Percentiles rank a stretch among this genome's conserved stretches.
phyloP scores from a whole-genome alignment of 805 yeast genomes.

The Wickerhamomyces canadensis region DNA sequence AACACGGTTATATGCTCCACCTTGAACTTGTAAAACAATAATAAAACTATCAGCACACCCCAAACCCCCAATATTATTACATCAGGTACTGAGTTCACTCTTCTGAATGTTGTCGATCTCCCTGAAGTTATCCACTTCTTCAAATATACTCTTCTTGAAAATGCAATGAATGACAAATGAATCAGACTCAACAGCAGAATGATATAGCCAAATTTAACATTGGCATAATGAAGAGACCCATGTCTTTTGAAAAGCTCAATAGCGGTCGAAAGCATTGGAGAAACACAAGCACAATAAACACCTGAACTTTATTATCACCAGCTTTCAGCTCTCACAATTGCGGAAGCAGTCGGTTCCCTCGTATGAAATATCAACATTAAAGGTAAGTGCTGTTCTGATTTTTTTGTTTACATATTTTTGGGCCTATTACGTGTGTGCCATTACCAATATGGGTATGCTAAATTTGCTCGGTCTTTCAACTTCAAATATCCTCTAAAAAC shows the following conservation, averaged over 20 bases:
- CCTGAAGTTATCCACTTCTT: conserved; percentile 34
- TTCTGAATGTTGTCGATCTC: conserved; percentile 30
- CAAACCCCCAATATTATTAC: conserved; percentile 31
- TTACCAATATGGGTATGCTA: too few relatives aligned
- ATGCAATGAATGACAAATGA: conserved; percentile 33
- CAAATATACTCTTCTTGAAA: conserved; percentile 28
- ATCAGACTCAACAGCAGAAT: conserved; percentile 37
- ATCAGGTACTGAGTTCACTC: conserved; percentile 30
- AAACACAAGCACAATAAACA: too few relatives aligned
- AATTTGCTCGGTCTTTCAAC: too few relatives aligned
- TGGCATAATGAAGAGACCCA: conserved; percentile 47
- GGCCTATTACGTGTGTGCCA: too few relatives aligned
- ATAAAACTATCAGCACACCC: conserved; percentile 24
- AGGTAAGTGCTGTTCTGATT: too few relatives aligned
- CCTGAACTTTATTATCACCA: too few relatives aligned
- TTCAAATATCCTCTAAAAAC: too few relatives aligned
- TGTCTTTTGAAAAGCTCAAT: conserved; percentile 34
- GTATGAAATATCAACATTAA: too few relatives aligned
- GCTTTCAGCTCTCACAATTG: too few relatives aligned
- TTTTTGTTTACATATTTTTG: too few relatives aligned
- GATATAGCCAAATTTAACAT: conserved; percentile 56
- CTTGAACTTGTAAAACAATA: conserved; percentile 31
- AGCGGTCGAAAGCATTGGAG: too few relatives aligned
- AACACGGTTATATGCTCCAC: conserved; percentile 30
- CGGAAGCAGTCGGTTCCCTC: too few relatives aligned